Evolutionary conservation across 1,139 yeast species (phyloP), one percentile per base, ranked within the genome.

Genomic region (Candida tunisiensis): DNA sequence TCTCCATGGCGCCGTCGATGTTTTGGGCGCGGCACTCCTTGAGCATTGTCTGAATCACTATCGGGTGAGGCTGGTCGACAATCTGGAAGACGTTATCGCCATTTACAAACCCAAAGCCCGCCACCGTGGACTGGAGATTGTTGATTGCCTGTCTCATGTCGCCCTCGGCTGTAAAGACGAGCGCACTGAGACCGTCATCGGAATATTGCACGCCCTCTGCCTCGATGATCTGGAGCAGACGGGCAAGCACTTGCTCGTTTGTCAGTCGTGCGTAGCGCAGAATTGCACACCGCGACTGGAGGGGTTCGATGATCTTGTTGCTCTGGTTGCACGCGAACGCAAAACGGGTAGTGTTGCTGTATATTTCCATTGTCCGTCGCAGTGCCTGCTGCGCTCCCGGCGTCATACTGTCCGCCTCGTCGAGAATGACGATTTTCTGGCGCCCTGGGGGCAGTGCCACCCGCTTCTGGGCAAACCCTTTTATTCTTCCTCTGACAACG

Each of bases 91-190:
- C 98, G 45, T 85, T 88, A 23, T 79, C 79, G 28, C 83, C 88
- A 43, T 73, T 78, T 10, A 88, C 95, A 36, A 79, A 65, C 2
- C 80, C 88, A 53, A 85, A 85, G 1, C 98, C 98, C 1, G 94
- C 83, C 16, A 74, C 91, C 0, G 96, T 83, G 47, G 93, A 74
- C 47, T 88, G 98, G 32, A 88, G 51, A 49, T 88, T 88, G 45
- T 91, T 91, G 28, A 91, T 68, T 0, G 98, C 98, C 50, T 88
- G 98, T 53, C 99, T 69, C 98, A 91, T 88, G 48, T 88, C 99
- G 31, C 98, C 98, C 49, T 88, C 99, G 0, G 95, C 92, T 0
- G 95, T 77, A 55, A 88, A 88, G n/a, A 91, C 70, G 34, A 88
- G 62, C 0, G 98, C 98, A 40, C 83, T 85, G 22, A 88, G 56